phyloP scores from a whole-genome alignment of 108 stramenopile species.

The Pseudonitzschia delicatissima region DNA sequence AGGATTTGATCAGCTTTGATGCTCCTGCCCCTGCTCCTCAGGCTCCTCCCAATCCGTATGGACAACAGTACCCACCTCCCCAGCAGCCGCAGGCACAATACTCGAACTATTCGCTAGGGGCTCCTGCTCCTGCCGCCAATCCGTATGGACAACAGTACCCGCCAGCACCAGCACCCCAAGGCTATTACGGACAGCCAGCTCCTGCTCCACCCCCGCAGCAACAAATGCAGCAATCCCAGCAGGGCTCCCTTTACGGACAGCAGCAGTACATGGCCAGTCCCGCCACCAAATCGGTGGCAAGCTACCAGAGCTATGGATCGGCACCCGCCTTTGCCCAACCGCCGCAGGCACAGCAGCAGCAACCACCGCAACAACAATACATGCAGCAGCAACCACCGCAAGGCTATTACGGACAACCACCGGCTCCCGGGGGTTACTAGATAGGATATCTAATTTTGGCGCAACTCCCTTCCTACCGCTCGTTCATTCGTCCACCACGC shows the following conservation, averaged over 20 bases:
- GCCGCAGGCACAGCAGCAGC: slow-evolving; percentile 30
- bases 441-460: too few relatives aligned
- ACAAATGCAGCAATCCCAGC: background rate
- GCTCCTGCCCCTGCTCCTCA: slow-evolving; percentile 28
- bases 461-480: too few relatives aligned
- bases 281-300: slow-evolving; percentile 22
- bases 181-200: slow-evolving; percentile 23
- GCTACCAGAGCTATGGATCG: slow-evolving; percentile 45
- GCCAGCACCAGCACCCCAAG: background rate
- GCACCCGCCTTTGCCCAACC: slow-evolving; percentile 64
- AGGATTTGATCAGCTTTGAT: slow-evolving; percentile 37
- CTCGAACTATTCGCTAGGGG: slow-evolving; percentile 30
- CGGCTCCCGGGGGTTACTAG: too few relatives aligned
- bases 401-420: background rate
- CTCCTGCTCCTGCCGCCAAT: background rate
- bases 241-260: slow-evolving; percentile 1
- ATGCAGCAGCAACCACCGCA: slow-evolving; percentile 17
- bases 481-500: too few relatives aligned
- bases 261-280: slow-evolving; percentile 21
- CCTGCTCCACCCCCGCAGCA: slow-evolving; percentile 17
- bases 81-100: slow-evolving; percentile 26
- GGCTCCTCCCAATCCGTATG: background rate
- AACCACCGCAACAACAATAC: slow-evolving; percentile 7
- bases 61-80: slow-evolving; percentile 3
- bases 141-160: slow-evolving; percentile 3